Evolutionary conservation across 306 rosid species (phyloP), one percentile per base, ranked within the genome.

Genomic region (Glycine soja): DNA sequence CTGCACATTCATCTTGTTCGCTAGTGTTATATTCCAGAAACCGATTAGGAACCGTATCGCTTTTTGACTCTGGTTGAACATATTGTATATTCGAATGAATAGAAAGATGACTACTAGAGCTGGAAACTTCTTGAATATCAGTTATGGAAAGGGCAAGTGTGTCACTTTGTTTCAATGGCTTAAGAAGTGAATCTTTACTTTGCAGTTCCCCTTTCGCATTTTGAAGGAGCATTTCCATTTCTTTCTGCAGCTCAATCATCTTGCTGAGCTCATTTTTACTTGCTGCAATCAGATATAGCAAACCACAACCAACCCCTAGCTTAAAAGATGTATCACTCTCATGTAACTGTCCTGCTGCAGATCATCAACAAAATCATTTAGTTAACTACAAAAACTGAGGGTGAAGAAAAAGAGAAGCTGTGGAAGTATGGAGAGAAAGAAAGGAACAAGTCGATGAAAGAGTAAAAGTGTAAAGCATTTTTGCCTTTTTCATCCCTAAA

Each of bases 251-350:
- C 83, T 90, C 94, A 77, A 85, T 89, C 90, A 90, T 90, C 86
- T 90, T 93, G 7, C 77, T 78, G 13, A 90, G 83, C 73, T 93
- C 99, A 54, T 89, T 87, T 85, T 87, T 91, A 81, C 90, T 87
- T 3, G 94, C 86, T 47, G 89, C 91, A 24, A 90, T 74, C 61
- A 95, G 84, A 85, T 84, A 90, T 16, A 95, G 52, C 79, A 93
- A 83, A 75, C 98, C 93, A 53, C 90, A 91, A 42, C 93, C 93
- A 82, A 93, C 89, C 70, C 98, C 97, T 85, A 93, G 76, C 86
- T 91, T 95, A 85, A 95, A 91, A 52, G 91, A 89, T 8, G 84
- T 51, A 77, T 86, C 90, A 67, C 73, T 80, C 77, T 88, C 82
- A 61, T 64, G 38, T 18, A 80, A 58, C 14, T 45, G 80, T 14